A percentile compares a stretch with the other conserved stretches of the same genome.
Conservation (phyloP, 306 rosid species). For the Senna tora region DNA sequence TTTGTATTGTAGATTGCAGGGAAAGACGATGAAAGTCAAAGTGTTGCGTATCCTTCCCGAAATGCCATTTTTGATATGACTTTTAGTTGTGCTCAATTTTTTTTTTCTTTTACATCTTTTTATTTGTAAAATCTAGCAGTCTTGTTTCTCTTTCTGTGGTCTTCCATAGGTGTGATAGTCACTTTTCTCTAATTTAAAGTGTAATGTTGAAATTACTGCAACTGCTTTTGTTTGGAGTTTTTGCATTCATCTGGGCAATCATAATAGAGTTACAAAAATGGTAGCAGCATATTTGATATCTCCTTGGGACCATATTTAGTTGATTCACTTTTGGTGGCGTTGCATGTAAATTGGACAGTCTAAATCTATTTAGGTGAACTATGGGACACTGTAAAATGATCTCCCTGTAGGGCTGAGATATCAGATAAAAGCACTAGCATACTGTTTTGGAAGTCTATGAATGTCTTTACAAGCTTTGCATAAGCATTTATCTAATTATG, state of each 20-base stretch:
- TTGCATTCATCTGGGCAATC: neutral
- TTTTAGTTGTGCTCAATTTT: neutral
- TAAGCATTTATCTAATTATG: neutral
- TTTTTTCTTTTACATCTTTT: neutral
- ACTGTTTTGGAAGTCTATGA: neutral
- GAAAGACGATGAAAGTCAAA: constrained; percentile 56
- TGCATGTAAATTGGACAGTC: neutral
- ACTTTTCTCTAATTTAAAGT: neutral
- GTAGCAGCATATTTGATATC: neutral
- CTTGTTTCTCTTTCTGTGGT: neutral
- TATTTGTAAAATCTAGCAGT: neutral
- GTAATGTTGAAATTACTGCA: neutral
- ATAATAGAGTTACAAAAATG: neutral
- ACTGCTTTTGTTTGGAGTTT: neutral
- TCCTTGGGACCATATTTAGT: neutral
- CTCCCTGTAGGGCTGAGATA: neutral
- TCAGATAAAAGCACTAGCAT: neutral
- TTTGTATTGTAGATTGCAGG: neutral
- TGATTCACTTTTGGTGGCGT: neutral
- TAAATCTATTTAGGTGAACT: neutral
- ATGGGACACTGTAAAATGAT: constrained; percentile 1
- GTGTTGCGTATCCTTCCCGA: constrained; percentile 55
- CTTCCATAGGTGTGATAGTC: neutral
- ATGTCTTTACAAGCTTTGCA: neutral
- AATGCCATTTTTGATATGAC: neutral